phyloP scores from a whole-genome alignment of 495 filamentous ascomycete genomes.

The Penicillium canariense region DNA sequence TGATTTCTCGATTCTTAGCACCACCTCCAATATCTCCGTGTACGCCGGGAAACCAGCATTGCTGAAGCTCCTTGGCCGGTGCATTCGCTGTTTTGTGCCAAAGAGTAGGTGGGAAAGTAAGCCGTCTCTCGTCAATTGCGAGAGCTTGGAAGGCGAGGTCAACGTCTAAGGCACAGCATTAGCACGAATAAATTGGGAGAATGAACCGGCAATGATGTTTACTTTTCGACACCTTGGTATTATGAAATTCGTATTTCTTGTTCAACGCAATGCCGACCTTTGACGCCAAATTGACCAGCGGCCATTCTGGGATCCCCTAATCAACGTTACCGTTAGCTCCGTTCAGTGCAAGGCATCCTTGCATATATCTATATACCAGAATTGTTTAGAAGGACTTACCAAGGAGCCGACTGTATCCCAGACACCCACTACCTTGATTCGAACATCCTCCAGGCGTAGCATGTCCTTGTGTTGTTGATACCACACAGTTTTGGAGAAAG shows the following conservation, averaged over 20 bases:
- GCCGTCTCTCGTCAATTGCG: conserved; percentile 53
- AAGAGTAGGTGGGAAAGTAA: conserved; percentile 50
- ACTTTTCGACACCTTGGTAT: conserved; percentile 21
- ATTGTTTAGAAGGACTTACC: neutral
- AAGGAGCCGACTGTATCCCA: conserved; percentile 57
- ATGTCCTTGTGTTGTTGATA: conserved; percentile 4
- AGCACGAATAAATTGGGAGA: conserved; percentile 16
- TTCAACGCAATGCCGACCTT: neutral
- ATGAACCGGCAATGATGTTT: conserved; percentile 21
- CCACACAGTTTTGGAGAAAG: conserved; percentile 7
- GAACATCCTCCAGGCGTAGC: neutral
- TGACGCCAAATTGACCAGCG: conserved; percentile 1
- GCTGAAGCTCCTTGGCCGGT: neutral
- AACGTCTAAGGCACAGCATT: conserved; percentile 26
- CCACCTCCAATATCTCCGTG: neutral
- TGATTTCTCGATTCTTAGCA: neutral
- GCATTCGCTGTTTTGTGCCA: conserved; percentile 36
- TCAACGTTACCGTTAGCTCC: neutral
- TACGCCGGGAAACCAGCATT: conserved; percentile 1
- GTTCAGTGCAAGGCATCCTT: too few species aligned
- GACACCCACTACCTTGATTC: conserved; percentile 49
- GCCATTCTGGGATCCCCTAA: conserved; percentile 7
- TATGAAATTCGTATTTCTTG: neutral
- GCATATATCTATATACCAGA: too few species aligned
- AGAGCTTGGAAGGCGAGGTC: conserved; percentile 59